Evolutionary conservation across 495 filamentous ascomycete species (phyloP).

Genomic region (Cladorrhinum samala): DNA sequence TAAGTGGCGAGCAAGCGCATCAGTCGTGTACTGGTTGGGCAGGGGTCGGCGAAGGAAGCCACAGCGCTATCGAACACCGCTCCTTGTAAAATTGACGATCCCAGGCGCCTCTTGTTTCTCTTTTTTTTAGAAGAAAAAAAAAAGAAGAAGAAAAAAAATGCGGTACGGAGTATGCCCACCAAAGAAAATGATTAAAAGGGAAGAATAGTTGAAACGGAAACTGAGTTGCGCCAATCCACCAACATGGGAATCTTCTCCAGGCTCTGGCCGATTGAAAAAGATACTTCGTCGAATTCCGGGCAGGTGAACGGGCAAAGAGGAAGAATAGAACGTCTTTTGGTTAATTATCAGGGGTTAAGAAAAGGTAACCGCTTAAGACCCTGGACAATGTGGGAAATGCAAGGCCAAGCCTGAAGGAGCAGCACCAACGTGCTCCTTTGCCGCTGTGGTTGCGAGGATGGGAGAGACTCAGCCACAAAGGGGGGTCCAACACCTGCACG

Average conservation of each 20-base stretch:
- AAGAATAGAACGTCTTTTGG: no score
- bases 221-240: background rate
- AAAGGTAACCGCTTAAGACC: background rate
- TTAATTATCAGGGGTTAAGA: background rate
- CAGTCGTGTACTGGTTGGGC: background rate
- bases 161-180: no score
- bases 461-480: background rate
- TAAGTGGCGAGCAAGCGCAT: constrained; percentile 3
- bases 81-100: no score
- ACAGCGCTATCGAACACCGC: background rate
- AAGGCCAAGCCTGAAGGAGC: background rate
- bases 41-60: background rate
- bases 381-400: background rate
- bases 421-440: background rate
- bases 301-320: no score
- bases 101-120: background rate
- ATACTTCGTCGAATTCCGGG: no score
- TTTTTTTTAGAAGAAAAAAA: no score
- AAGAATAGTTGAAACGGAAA: no score
- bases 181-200: no score
- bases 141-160: no score
- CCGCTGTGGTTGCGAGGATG: background rate
- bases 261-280: no score
- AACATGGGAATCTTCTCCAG: background rate
- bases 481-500: background rate